Base-by-base conservation (phyloP, 805 yeast genomes). In the Candida boleticola region DNA sequence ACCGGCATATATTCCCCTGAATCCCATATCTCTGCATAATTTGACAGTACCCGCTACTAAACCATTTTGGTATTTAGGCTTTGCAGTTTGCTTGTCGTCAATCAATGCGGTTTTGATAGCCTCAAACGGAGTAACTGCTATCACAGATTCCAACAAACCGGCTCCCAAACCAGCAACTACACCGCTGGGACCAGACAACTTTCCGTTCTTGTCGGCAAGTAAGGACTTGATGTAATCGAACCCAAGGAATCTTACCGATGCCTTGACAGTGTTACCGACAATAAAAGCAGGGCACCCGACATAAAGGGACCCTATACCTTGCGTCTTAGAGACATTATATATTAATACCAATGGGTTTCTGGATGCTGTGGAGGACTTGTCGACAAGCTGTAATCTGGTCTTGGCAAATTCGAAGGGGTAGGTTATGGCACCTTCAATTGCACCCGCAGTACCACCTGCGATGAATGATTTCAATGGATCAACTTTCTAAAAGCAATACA, bases 331-430 rank as follows among this genome's bases (percentile, higher is more conserved):
- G 5, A 86, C 80, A 43, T 79, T 83, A 60, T 79, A 79, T 46
- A 93, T 85, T 44, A 92, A 73, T 10, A 81, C 84, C 42, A 92
- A 62, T 26, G 99, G 99, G 58, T 93, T 92, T 51, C 90, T 73
- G 2, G 95, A 82, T 11, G 80, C 74, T 41, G 66, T 80, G 11
- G 83, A 67, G 0, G 79, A 55, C 58, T 83, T 84, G 52, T 80
- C 84, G 26, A 82, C 81, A 42, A 92, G 74, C 66, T 92, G 99
- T 35, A 93, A 71, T 48, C 98, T 73, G 3, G 99, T 92, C 60
- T 92, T 92, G 36, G 98, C 96, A 68, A 90, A 92, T 63, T 92
- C 99, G 63, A 93, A 93, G 2, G 99, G 99, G 61, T 89, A 92
- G 0, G 98, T 92, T 36, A 87, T 75, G 30, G 80, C 80, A 26